A percentile compares a stretch with the other conserved stretches of the same genome.
Conservation (phyloP, 2,329 filamentous ascomycete genomes). For the Calonectria pauciramosa region DNA sequence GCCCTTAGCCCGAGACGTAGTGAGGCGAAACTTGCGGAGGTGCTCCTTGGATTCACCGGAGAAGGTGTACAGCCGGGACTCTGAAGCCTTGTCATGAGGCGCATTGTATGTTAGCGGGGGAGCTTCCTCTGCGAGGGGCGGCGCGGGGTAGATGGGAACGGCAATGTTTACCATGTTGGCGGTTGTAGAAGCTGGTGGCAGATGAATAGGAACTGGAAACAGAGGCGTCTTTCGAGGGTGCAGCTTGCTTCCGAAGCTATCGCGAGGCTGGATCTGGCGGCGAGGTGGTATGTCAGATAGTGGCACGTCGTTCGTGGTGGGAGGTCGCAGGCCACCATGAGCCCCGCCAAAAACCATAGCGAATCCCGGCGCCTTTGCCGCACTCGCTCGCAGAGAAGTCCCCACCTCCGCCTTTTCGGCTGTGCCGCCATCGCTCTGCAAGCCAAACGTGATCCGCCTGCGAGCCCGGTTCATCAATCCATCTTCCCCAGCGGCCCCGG, state of each 20-base stretch:
- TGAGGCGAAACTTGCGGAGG: conserved; percentile 93
- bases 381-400: conserved; percentile 11
- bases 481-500: no score
- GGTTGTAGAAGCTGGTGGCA: not conserved
- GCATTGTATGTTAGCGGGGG: conserved; percentile 31
- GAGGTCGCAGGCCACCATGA: conserved; percentile 9
- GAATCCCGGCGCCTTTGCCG: conserved; percentile 1
- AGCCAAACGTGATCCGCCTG: conserved; percentile 24
- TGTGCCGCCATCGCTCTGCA: conserved; percentile 21
- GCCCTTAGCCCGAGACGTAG: conserved; percentile 87
- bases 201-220: not conserved
- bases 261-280: conserved; percentile 15
- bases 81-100: conserved; percentile 67
- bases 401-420: conserved; percentile 21
- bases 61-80: conserved; percentile 93
- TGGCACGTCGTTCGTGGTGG: conserved; percentile 14
- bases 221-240: not conserved
- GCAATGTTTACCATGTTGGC: conserved; percentile 35
- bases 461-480: not conserved
- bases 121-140: not conserved
- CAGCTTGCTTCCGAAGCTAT: conserved; percentile 30
- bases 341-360: conserved; percentile 21
- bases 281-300: conserved; percentile 11
- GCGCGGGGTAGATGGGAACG: not conserved
- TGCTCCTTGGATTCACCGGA: conserved; percentile 90